phyloP scores from a whole-genome alignment of 768 basidiomycete genomes.

The Sutorius australiensis region DNA sequence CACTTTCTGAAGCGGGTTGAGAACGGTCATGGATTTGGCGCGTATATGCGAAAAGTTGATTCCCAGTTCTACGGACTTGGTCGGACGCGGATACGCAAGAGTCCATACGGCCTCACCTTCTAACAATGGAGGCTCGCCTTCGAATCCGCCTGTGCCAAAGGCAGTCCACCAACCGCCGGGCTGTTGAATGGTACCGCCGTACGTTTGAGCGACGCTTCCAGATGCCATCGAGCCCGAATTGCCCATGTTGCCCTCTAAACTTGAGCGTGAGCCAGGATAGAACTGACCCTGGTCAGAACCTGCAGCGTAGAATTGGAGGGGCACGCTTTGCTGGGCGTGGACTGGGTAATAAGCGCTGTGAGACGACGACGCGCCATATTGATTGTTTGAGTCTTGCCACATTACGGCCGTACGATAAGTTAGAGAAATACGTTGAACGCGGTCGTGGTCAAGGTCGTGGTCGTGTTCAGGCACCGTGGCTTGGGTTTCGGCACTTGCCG shows the following conservation, averaged over 20 bases:
- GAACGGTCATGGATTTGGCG: slow-evolving; percentile 89
- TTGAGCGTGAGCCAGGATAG: slow-evolving; percentile 70
- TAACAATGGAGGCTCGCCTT: slow-evolving; percentile 92
- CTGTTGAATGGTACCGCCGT: slow-evolving; percentile 70
- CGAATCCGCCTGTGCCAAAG: slow-evolving; percentile 92
- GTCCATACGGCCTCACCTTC: slow-evolving; percentile 58
- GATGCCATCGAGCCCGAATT: slow-evolving; percentile 51
- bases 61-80: slow-evolving; percentile 68
- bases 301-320: slow-evolving; percentile 79
- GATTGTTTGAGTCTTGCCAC: slow-evolving; percentile 70
- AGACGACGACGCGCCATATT: slow-evolving; percentile 57
- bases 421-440: not conserved
- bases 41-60: slow-evolving; percentile 97
- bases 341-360: slow-evolving; percentile 55
- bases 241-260: slow-evolving; percentile 67
- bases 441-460: not conserved
- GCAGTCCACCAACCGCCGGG: slow-evolving; percentile 90
- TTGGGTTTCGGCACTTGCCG: slow-evolving; percentile 29
- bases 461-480: not conserved
- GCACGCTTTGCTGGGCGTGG: slow-evolving; percentile 47
- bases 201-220: slow-evolving; percentile 44
- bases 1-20: slow-evolving; percentile 83
- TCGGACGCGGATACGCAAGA: not conserved
- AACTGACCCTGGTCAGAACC: slow-evolving; percentile 53
- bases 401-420: slow-evolving; percentile 34